These are phyloP conservation scores for Trypanosoma scelopori DNA, from an alignment of 208 protist genomes.

Conservation along the genomic window DNA sequence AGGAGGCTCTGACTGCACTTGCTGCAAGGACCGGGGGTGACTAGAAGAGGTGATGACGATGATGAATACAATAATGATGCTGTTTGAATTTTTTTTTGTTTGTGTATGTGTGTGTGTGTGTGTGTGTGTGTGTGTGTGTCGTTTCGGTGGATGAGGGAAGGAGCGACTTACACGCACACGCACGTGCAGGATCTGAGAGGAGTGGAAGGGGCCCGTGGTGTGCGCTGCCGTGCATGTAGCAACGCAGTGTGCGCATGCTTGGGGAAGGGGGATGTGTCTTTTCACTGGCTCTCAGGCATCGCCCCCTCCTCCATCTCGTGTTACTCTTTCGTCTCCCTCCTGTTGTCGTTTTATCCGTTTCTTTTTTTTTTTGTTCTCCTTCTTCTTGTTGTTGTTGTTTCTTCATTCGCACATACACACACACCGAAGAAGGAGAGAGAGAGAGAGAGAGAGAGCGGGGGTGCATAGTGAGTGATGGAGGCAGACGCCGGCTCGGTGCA, in stretches of 20 bases:
- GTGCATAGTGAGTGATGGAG: slow-evolving; percentile 66
- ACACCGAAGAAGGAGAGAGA: neutral
- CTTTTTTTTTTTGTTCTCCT: neutral
- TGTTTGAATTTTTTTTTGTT: slow-evolving; percentile 9
- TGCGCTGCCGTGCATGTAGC: too few species aligned
- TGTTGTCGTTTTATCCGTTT: too few species aligned
- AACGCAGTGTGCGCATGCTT: too few species aligned
- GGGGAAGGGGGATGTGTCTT: too few species aligned
- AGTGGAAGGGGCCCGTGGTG: too few species aligned
- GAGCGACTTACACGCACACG: too few species aligned
- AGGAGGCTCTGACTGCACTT: slow-evolving; percentile 18
- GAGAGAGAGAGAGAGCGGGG: slow-evolving; percentile 1
- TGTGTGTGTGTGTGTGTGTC: slow-evolving; percentile 1
- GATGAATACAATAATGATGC: neutral
- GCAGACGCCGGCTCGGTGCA: slow-evolving; percentile 73
- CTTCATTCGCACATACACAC: neutral
- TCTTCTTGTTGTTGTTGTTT: neutral
- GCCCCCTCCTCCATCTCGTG: too few species aligned
- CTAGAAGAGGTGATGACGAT: slow-evolving; percentile 1
- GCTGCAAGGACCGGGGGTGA: neutral
- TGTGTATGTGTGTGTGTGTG: slow-evolving; percentile 23
- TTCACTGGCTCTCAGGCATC: too few species aligned
- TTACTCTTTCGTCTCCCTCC: neutral
- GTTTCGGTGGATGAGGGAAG: too few species aligned
- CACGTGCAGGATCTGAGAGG: neutral